phyloP scores from a whole-genome alignment of 805 yeast species.

The Zygoascus tannicola region DNA sequence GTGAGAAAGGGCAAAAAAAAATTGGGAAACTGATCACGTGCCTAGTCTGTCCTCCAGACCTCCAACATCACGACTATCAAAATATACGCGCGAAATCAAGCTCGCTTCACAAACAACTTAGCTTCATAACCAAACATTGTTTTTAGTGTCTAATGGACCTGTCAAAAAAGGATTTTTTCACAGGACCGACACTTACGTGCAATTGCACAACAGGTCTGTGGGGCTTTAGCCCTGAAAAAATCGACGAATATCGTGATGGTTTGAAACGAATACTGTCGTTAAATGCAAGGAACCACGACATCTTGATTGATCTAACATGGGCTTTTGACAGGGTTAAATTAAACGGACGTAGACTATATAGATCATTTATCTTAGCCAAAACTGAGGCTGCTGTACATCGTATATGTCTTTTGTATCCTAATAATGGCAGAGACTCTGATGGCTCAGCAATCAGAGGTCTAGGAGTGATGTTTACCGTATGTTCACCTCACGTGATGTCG shows the following conservation, averaged over 20 bases:
- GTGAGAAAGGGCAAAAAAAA: no score
- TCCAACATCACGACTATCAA: no score
- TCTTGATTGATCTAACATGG: background rate
- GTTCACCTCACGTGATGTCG: slow-evolving; percentile 6
- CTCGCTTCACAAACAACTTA: no score
- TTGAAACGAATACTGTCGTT: slow-evolving; percentile 2
- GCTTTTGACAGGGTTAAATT: slow-evolving; percentile 2
- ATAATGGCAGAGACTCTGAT: background rate
- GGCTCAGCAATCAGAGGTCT: background rate
- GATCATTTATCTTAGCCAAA: background rate
- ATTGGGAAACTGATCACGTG: no score
- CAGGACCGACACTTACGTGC: slow-evolving; percentile 3
- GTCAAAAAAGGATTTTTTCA: background rate
- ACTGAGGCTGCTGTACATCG: slow-evolving; percentile 3
- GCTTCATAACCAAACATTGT: no score
- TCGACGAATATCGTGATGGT: slow-evolving; percentile 1
- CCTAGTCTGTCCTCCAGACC: no score
- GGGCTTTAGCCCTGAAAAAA: background rate
- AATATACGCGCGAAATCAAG: no score
- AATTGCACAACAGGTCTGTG: slow-evolving; percentile 4
- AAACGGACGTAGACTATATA: background rate
- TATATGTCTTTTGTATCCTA: slow-evolving; percentile 4
- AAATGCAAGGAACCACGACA: slow-evolving; percentile 1
- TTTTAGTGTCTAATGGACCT: no score
- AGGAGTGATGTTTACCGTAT: slow-evolving; percentile 7